These are phyloP conservation scores for Withania somnifera DNA, from an alignment of 305 asterid species.

Conservation along the genomic window DNA sequence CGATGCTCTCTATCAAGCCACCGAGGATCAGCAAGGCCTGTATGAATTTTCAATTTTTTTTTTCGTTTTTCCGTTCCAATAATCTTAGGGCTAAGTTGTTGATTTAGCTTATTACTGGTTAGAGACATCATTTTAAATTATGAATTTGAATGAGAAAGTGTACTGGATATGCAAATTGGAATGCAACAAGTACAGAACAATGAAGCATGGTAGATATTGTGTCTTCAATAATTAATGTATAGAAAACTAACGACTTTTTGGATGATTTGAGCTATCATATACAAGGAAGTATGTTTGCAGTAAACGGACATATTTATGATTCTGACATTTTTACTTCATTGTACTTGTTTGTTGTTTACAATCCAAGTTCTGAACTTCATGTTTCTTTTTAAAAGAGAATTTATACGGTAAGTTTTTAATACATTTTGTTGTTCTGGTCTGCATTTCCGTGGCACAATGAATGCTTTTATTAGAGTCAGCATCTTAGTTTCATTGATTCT, in stretches of 20 bases:
- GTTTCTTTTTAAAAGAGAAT: background rate
- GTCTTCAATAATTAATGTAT: background rate
- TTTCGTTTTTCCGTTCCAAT: background rate
- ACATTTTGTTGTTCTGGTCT: background rate
- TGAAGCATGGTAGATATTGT: background rate
- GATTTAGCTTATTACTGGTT: background rate
- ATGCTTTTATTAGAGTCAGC: background rate
- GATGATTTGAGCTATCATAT: background rate
- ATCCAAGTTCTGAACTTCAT: background rate
- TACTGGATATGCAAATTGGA: background rate
- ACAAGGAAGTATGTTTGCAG: background rate
- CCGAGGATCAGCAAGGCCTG: slow-evolving; percentile 89
- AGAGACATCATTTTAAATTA: too few relatives aligned
- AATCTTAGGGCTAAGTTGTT: background rate
- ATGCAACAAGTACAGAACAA: background rate
- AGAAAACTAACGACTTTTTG: background rate
- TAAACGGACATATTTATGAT: background rate
- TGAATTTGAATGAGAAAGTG: too few relatives aligned
- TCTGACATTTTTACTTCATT: background rate
- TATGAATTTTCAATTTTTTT: slow-evolving; percentile 17
- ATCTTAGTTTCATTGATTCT: background rate
- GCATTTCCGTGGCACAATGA: background rate
- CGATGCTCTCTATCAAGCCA: slow-evolving; percentile 79
- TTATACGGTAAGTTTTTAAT: background rate
- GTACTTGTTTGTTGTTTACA: background rate